These are phyloP conservation scores for Cyberlindnera veronae DNA, from an alignment of 805 yeast species.

Conservation along the genomic window DNA sequence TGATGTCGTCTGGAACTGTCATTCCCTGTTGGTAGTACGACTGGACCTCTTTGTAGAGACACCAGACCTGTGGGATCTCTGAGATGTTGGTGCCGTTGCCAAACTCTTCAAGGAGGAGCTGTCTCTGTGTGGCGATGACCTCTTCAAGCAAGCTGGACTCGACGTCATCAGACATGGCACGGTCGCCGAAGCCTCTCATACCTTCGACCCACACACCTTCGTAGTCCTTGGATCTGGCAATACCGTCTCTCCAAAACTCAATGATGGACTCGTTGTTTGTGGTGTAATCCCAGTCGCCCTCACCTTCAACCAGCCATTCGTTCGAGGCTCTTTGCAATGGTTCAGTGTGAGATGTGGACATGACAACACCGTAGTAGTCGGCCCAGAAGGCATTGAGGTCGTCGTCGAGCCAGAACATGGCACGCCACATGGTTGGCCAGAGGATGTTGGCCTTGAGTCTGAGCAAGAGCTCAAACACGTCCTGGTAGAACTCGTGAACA, in stretches of 20 bases:
- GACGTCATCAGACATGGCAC: conserved; percentile 9
- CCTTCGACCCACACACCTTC: conserved; percentile 16
- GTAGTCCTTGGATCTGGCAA: conserved; percentile 7
- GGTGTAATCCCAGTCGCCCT: conserved; percentile 16
- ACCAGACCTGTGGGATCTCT: conserved; percentile 15
- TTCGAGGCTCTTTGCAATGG: conserved; percentile 15
- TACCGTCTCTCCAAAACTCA: conserved; percentile 13
- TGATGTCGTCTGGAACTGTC: conserved; percentile 13
- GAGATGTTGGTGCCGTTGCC: conserved; percentile 11
- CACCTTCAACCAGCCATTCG: conserved; percentile 13
- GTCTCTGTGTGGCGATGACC: conserved; percentile 8
- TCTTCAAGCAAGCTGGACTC: conserved; percentile 11
- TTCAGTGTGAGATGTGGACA: conserved; percentile 15
- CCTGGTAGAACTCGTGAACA: conserved; percentile 11
- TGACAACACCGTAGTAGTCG: conserved; percentile 14
- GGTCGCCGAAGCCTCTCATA: conserved; percentile 15
- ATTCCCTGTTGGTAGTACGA: conserved; percentile 11
- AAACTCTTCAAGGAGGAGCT: conserved; percentile 6
- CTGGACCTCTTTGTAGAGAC: conserved; percentile 15
- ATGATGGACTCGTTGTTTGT: conserved; percentile 12
- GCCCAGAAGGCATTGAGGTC: conserved; percentile 10
- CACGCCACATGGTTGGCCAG: conserved; percentile 17
- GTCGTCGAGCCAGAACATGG: conserved; percentile 13
- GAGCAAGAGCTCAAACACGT: conserved; percentile 10
- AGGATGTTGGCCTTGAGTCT: conserved; percentile 13